Evolutionary conservation across 352 stramenopile species (phyloP), one percentile per base, ranked within the genome.

Genomic region (Pythium oligandrum): DNA sequence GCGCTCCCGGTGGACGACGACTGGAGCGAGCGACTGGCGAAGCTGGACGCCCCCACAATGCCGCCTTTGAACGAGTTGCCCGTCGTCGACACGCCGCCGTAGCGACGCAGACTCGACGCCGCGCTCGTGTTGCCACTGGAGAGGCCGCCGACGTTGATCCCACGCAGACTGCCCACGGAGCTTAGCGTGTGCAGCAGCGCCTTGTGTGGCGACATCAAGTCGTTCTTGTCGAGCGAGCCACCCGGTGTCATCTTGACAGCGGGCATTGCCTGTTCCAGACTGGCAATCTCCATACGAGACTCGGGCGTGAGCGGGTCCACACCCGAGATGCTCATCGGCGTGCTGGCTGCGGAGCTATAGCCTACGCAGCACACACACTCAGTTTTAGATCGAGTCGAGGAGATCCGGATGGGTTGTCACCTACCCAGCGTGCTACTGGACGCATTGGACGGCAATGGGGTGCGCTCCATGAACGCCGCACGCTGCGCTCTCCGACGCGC

Each of bases 171-270:
- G 17, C 17, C 17, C 17, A 26, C 17, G 37, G 76, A 84, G 49
- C 80, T 80, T 4, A 91, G 68, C 17, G 73, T 69, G 55, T 81
- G 73, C 42, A 84, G 57, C 48, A 90, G 75, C 45, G 73, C 71
- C 40, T 79, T 73, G 38, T 86, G 73, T 0, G 80, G 80, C 10
- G 80, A 90, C 26, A 90, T 48, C n/a, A 63, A 73, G 17, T 26
- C 17, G 17, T 26, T 26, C 38, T 42, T 42, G 38, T 8, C 12
- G 7, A 42, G 7, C 0, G 7, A 8, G 7, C 38, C 38, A 1
- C 38, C 38, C 38, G 38, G 38, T 42, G 38, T 42, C 38, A 8
- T 12, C 38, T 8, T 42, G 17, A 26, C 17, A 26, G 17, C 17
- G 7, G 38, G 38, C 7, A 12, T 12, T 12, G 38, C 38, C 7